phyloP scores from a whole-genome alignment of 768 basidiomycete genomes.

The Cystofilobasidium macerans region DNA sequence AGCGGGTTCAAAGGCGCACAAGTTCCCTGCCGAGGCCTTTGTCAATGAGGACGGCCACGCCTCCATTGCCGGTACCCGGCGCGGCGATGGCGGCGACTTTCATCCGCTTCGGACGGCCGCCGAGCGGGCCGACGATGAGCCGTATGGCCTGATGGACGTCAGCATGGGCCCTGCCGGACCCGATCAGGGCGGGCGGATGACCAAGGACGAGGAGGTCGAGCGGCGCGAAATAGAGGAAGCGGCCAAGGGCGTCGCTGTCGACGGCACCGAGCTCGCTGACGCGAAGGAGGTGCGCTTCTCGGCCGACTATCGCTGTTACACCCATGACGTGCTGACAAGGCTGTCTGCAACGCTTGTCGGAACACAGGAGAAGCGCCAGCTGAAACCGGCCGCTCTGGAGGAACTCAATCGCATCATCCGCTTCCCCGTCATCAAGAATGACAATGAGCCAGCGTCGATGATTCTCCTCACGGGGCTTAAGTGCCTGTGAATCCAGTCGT shows the following conservation, averaged over 20 bases:
- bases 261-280: conserved; percentile 27
- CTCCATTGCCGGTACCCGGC: conserved; percentile 15
- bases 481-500: conserved; percentile 14
- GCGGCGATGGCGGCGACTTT: conserved; percentile 14
- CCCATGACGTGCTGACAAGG: conserved; percentile 44
- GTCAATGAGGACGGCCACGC: conserved; percentile 1
- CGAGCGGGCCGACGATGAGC: background rate
- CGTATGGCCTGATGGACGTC: conserved; percentile 8
- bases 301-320: background rate
- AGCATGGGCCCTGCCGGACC: background rate
- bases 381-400: conserved; percentile 70
- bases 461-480: conserved; percentile 24
- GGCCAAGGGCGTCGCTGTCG: conserved; percentile 50
- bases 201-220: conserved; percentile 43
- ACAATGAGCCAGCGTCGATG: conserved; percentile 47
- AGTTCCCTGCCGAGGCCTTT: conserved; percentile 5
- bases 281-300: conserved; percentile 32
- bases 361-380: conserved; percentile 41
- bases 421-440: conserved; percentile 74
- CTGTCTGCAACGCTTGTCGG: conserved; percentile 31
- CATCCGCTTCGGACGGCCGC: background rate
- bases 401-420: conserved; percentile 70
- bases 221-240: conserved; percentile 33
- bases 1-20: too few relatives aligned
- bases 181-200: background rate